Evolutionary conservation across 768 basidiomycete species (phyloP).

Genomic region (Suillus subalutaceus): DNA sequence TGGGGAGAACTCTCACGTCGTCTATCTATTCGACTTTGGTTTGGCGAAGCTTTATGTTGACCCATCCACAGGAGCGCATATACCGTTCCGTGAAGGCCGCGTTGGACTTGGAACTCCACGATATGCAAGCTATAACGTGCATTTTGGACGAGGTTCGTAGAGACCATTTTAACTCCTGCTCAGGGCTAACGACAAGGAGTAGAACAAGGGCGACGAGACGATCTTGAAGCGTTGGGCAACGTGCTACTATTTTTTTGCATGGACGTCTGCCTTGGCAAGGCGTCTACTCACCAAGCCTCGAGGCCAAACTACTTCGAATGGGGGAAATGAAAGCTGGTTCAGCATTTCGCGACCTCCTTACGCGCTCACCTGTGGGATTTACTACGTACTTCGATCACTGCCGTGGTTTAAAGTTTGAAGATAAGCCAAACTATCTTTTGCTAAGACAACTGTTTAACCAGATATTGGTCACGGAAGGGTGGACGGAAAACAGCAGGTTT

Average conservation of each 20-base stretch:
- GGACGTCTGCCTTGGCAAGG: slow-evolving; percentile 28
- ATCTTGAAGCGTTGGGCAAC: slow-evolving; percentile 24
- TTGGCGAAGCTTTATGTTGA: slow-evolving; percentile 16
- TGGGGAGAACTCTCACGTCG: slow-evolving; percentile 1
- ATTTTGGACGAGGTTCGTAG: slow-evolving; percentile 19
- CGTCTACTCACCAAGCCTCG: slow-evolving; percentile 11
- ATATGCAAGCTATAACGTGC: slow-evolving; percentile 15
- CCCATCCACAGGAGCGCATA: not conserved
- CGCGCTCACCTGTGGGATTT: slow-evolving; percentile 14
- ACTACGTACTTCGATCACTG: slow-evolving; percentile 20
- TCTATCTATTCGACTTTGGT: slow-evolving; percentile 27
- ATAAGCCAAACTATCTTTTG: slow-evolving; percentile 22
- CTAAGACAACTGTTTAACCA: slow-evolving; percentile 18
- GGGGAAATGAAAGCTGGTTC: slow-evolving; percentile 21
- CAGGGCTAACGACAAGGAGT: not conserved
- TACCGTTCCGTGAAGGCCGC: not conserved
- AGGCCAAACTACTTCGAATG: slow-evolving; percentile 10
- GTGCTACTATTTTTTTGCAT: slow-evolving; percentile 25
- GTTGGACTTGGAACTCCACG: not conserved
- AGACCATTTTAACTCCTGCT: too few species aligned
- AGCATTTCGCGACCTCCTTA: slow-evolving; percentile 5
- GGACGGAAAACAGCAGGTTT: not conserved
- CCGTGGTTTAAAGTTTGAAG: slow-evolving; percentile 22
- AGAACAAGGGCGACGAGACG: slow-evolving; percentile 27
- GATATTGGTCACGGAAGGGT: slow-evolving; percentile 1